Evolutionary conservation across 2,329 filamentous ascomycete species (phyloP).

Genomic region (Apiospora pterosperma): DNA sequence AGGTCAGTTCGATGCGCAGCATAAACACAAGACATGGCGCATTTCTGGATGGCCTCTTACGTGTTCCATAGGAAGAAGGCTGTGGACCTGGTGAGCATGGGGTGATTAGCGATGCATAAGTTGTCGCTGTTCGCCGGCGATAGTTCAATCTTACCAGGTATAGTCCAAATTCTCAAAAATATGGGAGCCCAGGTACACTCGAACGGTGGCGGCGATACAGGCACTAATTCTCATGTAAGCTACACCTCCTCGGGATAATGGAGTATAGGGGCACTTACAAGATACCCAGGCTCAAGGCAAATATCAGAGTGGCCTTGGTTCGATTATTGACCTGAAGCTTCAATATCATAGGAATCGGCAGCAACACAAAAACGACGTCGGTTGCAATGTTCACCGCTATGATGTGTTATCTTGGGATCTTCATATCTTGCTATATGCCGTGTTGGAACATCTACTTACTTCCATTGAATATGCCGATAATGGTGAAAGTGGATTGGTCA

Average conservation of each 20-base stretch:
- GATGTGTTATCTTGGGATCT: too few relatives aligned
- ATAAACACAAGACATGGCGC: too few relatives aligned
- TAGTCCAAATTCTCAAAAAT: slow-evolving; percentile 7
- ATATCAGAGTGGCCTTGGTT: slow-evolving; percentile 5
- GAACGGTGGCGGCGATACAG: slow-evolving; percentile 7
- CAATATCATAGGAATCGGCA: slow-evolving; percentile 9
- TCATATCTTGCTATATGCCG: neutral
- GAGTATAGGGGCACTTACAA: neutral
- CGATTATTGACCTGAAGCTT: slow-evolving; percentile 9
- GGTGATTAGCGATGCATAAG: neutral
- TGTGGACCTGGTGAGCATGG: neutral
- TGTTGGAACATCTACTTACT: neutral
- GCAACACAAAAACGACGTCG: slow-evolving; percentile 7
- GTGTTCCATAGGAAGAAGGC: slow-evolving; percentile 10
- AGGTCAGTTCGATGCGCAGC: neutral
- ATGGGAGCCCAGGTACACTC: slow-evolving; percentile 2
- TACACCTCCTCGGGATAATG: fast-evolving
- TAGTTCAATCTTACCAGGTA: neutral
- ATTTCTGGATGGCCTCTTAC: slow-evolving; percentile 2
- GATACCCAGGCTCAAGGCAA: slow-evolving; percentile 7
- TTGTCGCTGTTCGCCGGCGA: neutral
- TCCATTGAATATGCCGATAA: slow-evolving; percentile 7
- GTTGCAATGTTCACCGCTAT: slow-evolving; percentile 10
- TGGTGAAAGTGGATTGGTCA: slow-evolving; percentile 2
- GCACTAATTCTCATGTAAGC: neutral